Percentiles rank a stretch among this genome's conserved stretches.
These are phyloP conservation scores for Ogataea thermomethanolica DNA, from an alignment of 805 yeast species.

Conservation along the genomic window DNA sequence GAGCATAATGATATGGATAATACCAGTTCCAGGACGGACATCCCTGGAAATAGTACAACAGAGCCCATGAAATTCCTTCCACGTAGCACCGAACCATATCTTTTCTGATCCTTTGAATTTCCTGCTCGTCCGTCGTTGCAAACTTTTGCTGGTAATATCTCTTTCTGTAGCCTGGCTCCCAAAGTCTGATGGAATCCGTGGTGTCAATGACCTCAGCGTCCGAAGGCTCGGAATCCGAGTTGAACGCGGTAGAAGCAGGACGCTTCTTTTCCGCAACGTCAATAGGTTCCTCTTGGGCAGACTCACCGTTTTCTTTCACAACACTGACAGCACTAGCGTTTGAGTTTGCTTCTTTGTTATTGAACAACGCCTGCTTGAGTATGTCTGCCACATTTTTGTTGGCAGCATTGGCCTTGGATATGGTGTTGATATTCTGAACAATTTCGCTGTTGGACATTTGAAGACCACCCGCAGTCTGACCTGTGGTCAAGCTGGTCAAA, in stretches of 20 bases:
- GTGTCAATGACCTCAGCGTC: slow-evolving; percentile 42
- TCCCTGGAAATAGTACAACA: slow-evolving; percentile 91
- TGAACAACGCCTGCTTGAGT: slow-evolving; percentile 39
- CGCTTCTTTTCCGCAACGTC: slow-evolving; percentile 27
- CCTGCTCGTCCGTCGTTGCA: slow-evolving; percentile 50
- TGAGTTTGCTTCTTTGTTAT: slow-evolving; percentile 13
- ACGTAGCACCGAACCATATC: slow-evolving; percentile 70
- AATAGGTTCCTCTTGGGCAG: slow-evolving; percentile 26
- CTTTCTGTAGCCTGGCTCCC: slow-evolving; percentile 83
- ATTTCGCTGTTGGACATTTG: slow-evolving; percentile 67
- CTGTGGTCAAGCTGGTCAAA: slow-evolving; percentile 63
- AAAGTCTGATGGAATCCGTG: slow-evolving; percentile 54
- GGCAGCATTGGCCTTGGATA: slow-evolving; percentile 69
- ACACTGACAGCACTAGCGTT: slow-evolving; percentile 28
- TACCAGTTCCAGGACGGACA: slow-evolving; percentile 99
- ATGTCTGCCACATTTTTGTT: slow-evolving; percentile 67
- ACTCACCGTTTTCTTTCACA: slow-evolving; percentile 19
- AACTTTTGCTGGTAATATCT: slow-evolving; percentile 82
- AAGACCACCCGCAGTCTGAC: slow-evolving; percentile 61
- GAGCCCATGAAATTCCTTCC: slow-evolving; percentile 97
- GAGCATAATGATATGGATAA: slow-evolving; percentile 96
- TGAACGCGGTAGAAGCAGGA: slow-evolving; percentile 21
- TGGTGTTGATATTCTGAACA: slow-evolving; percentile 56
- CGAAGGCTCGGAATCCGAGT: slow-evolving; percentile 30
- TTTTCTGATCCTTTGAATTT: slow-evolving; percentile 49